Evolutionary conservation across 2,329 filamentous ascomycete genomes (phyloP).

Genomic region (Sporothrix phasma): DNA sequence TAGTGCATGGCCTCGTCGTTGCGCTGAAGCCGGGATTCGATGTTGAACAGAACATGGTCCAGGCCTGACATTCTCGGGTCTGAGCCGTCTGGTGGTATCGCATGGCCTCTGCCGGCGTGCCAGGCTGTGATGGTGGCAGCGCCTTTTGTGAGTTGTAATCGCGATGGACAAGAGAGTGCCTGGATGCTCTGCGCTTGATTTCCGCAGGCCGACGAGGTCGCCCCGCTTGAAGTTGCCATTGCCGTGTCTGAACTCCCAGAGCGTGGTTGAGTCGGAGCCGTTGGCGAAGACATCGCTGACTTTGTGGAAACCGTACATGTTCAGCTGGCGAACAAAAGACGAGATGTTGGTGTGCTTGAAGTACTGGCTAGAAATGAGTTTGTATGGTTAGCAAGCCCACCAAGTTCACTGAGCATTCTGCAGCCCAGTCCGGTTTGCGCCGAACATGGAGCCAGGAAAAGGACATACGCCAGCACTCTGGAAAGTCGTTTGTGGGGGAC

Average conservation of each 20-base stretch:
- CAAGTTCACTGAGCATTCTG: conserved; percentile 13
- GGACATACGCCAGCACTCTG: conserved; percentile 85
- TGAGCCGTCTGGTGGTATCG: conserved; percentile 59
- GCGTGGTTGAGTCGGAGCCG: conserved; percentile 78
- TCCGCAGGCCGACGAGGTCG: conserved; percentile 79
- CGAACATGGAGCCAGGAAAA: conserved; percentile 11
- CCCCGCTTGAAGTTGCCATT: conserved; percentile 95
- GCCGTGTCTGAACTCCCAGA: conserved; percentile 99
- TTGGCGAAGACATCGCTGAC: conserved; percentile 98
- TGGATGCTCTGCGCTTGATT: conserved; percentile 88
- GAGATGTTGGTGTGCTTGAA: conserved; percentile 99
- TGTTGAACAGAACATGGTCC: conserved; percentile 75
- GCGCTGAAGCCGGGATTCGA: conserved; percentile 64
- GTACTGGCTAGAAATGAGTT: conserved; percentile 61
- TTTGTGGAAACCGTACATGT: conserved; percentile 99
- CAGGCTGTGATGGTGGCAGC: conserved; percentile 63
- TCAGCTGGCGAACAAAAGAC: conserved; percentile 92
- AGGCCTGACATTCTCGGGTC: conserved; percentile 66
- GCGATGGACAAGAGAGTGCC: conserved; percentile 85
- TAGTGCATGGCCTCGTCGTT: conserved; percentile 75
- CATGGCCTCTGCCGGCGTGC: conserved; percentile 75
- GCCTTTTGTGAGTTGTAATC: conserved; percentile 77
- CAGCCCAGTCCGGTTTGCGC: background rate
- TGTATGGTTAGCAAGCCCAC: conserved; percentile 18
- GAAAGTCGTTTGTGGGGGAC: conserved; percentile 97